phyloP scores from a whole-genome alignment of 2,329 filamentous ascomycete species.

The Botrytis cinerea region DNA sequence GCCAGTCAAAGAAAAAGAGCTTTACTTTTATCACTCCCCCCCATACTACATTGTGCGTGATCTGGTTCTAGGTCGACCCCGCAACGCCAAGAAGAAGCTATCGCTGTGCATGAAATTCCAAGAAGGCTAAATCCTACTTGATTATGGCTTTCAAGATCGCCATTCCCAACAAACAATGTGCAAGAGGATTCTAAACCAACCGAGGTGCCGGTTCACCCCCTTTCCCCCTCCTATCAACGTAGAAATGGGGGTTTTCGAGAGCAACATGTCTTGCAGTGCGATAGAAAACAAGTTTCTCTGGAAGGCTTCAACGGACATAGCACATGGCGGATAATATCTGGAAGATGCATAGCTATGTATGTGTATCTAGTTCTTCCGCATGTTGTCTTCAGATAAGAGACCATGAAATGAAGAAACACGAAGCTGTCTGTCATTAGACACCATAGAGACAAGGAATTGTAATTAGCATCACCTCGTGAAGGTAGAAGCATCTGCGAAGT shows the following conservation, averaged over 20 bases:
- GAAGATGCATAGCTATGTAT: neutral
- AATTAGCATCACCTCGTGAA: neutral
- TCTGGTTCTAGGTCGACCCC: neutral
- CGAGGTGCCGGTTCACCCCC: neutral
- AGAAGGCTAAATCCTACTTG: neutral
- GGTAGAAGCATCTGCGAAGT: neutral
- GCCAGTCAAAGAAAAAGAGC: neutral
- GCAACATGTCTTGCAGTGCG: neutral
- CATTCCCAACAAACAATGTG: neutral
- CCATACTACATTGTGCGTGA: neutral
- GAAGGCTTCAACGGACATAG: neutral
- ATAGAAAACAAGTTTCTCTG: neutral
- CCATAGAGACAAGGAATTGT: neutral
- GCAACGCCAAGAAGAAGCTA: neutral
- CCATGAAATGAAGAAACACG: neutral
- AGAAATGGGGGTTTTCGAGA: neutral
- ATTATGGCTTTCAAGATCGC: neutral
- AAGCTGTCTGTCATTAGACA: neutral
- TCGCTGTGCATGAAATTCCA: neutral
- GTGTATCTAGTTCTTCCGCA: neutral
- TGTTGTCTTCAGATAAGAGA: neutral
- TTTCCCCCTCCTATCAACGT: neutral
- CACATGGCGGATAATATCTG: neutral
- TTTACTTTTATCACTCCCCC: neutral
- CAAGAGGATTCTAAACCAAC: neutral